Evolutionary conservation across 2,329 filamentous ascomycete genomes (phyloP), one percentile per base, ranked within the genome.

Genomic region (Alternaria metachromatica): DNA sequence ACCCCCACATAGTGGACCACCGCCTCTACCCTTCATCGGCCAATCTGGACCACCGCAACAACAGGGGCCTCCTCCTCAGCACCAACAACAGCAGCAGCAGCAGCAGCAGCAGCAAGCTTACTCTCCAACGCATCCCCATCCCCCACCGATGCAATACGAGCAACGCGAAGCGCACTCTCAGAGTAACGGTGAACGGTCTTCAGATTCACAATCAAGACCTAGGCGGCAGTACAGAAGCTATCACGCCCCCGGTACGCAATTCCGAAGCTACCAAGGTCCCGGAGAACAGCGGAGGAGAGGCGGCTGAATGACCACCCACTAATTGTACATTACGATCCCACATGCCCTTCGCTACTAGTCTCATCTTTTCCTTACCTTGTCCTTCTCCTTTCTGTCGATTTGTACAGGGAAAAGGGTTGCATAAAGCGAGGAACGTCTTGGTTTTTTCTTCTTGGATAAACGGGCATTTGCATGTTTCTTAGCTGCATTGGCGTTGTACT

Each of bases 241-340:
- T 33, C 77, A 78, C 37, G 71, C 76, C 1, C 76, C 76, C 13
- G 77, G 76, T 7, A 78, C 76, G 3, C 73, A 79, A 44, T 79
- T 79, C 41, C 64, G 76, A 12, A 72, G 65, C 15, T 79, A 79
- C 23, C 74, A 75, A 13, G 77, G 75, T 3, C 77, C 77, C 18
- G 70, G 66, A 13, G 68, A 72, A 28, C 59, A 65, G 44, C 69
- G 72, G 54, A 62, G 74, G 11, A 70, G 74, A 13, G 73, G 73
- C 18, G 62, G 64, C 25, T 77, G 68, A 62, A 43, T 21, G 45
- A 15, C 11, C 7, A 6, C 6, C 20, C 13, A 37, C 20, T 41
- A 41, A 37, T 53, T 53, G 53, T 55, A 44, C 33, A 55, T 55
- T 26, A 28, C 33, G 13, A 44, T 18, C 23, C 37, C n/a, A 41